Percentiles rank a stretch among this genome's conserved stretches.
These are phyloP conservation scores for Aspergillus cejpii DNA, from an alignment of 2,329 filamentous ascomycete species.

Conservation along the genomic window DNA sequence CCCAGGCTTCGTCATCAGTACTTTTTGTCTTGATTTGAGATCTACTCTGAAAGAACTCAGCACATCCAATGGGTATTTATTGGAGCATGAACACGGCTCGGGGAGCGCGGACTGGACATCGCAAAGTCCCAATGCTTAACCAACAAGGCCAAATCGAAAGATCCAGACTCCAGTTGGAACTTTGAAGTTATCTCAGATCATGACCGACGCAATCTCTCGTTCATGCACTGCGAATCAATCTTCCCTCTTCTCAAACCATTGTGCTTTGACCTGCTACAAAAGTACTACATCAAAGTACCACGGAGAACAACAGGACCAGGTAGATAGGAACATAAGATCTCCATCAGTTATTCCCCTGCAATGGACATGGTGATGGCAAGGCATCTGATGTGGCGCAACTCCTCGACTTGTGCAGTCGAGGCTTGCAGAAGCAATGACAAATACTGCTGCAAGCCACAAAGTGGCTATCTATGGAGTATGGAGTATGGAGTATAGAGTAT, in stretches of 20 bases:
- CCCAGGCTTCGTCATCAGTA: too few relatives aligned
- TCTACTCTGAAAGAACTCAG: too few relatives aligned
- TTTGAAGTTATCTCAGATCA: constrained; percentile 4
- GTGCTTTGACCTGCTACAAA: too few relatives aligned
- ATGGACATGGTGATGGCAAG: too few relatives aligned
- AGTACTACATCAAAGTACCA: too few relatives aligned
- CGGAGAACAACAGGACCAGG: too few relatives aligned
- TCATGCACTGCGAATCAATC: constrained; percentile 9
- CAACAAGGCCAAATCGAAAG: constrained; percentile 13
- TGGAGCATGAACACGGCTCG: constrained; percentile 11
- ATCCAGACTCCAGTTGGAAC: constrained; percentile 1
- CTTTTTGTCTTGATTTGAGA: too few relatives aligned
- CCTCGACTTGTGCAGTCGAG: background rate
- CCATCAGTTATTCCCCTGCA: too few relatives aligned
- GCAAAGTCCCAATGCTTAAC: constrained; percentile 15
- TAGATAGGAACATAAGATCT: too few relatives aligned
- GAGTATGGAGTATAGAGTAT: too few relatives aligned
- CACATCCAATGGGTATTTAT: background rate
- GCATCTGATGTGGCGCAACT: constrained; percentile 1
- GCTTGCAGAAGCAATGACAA: background rate
- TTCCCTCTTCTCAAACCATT: constrained; percentile 4
- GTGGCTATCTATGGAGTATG: constrained; percentile 3
- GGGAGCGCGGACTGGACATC: constrained; percentile 17
- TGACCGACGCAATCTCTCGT: constrained; percentile 5
- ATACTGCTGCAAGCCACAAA: constrained; percentile 4